Conservation (phyloP, 192 early-diverging fungal species). For the Oehlia diaphana region DNA sequence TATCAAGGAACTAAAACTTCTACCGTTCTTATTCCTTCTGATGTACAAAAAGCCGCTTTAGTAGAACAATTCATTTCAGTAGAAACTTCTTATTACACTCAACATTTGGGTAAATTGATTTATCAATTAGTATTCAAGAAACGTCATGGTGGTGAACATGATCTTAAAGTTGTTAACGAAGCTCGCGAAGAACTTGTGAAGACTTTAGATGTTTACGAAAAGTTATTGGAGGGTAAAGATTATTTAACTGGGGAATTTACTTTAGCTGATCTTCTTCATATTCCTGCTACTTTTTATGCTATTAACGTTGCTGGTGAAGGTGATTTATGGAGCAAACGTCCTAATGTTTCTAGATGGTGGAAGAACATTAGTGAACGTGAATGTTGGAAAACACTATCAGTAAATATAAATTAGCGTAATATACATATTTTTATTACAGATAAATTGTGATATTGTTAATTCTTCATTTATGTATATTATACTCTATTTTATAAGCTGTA, state of each 20-base stretch:
- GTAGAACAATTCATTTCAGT: constrained; percentile 40
- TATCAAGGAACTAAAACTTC: constrained; percentile 3
- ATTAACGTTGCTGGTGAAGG: neutral
- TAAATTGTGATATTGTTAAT: no score
- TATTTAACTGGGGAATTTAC: constrained; percentile 22
- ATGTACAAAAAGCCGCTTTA: constrained; percentile 28
- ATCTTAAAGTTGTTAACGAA: neutral
- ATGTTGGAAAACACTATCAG: no score
- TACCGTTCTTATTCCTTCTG: constrained; percentile 32
- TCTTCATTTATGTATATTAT: no score
- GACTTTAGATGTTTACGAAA: constrained; percentile 24
- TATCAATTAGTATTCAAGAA: constrained; percentile 2
- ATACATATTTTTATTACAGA: no score
- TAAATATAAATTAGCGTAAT: no score
- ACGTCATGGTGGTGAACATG: neutral
- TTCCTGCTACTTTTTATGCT: constrained; percentile 7
- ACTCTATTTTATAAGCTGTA: no score
- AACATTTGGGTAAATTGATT: neutral
- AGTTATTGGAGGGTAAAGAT: constrained; percentile 24
- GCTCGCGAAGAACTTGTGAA: neutral
- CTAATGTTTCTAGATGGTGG: constrained; percentile 24
- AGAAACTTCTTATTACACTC: neutral
- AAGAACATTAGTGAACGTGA: no score
- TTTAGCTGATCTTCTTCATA: constrained; percentile 27
- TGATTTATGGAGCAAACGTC: constrained; percentile 8